Percentiles rank a stretch among this genome's conserved stretches.
Conservation (phyloP, 495 filamentous ascomycete species). For the Penicillium arizonense region DNA sequence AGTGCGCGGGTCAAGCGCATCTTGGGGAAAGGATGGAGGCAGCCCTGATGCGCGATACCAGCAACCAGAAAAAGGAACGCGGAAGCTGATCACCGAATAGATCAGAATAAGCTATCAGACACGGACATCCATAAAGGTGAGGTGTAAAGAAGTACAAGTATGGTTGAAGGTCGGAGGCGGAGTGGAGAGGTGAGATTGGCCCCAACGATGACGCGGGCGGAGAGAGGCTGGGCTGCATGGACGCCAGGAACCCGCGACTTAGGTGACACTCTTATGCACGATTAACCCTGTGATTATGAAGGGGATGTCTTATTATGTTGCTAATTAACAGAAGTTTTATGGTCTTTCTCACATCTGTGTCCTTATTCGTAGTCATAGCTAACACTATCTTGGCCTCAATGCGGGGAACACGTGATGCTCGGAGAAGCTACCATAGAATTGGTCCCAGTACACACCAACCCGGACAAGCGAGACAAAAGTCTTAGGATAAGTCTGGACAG, state of each 20-base stretch:
- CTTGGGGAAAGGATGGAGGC: conserved; percentile 15
- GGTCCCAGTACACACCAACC: too few relatives aligned
- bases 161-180: conserved; percentile 11
- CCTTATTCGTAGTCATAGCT: too few relatives aligned
- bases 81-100: conserved; percentile 10
- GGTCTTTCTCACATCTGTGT: too few relatives aligned
- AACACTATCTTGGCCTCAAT: background rate
- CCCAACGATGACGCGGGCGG: conserved; percentile 42
- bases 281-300: background rate
- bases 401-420: conserved; percentile 7
- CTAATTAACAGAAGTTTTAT: too few relatives aligned
- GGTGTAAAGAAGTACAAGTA: background rate
- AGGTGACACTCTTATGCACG: background rate
- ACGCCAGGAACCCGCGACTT: conserved; percentile 13
- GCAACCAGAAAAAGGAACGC: conserved; percentile 9
- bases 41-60: conserved; percentile 5
- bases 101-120: background rate
- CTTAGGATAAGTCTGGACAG: too few relatives aligned
- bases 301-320: too few relatives aligned
- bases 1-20: conserved; percentile 33
- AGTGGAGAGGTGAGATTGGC: conserved; percentile 19
- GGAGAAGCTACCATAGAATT: too few relatives aligned
- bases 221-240: conserved; percentile 18
- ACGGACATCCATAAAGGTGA: conserved; percentile 9
- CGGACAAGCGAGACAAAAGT: too few relatives aligned